Evolutionary conservation across 257 asterid genomes (phyloP).

Genomic region (Scutellaria galericulata): DNA sequence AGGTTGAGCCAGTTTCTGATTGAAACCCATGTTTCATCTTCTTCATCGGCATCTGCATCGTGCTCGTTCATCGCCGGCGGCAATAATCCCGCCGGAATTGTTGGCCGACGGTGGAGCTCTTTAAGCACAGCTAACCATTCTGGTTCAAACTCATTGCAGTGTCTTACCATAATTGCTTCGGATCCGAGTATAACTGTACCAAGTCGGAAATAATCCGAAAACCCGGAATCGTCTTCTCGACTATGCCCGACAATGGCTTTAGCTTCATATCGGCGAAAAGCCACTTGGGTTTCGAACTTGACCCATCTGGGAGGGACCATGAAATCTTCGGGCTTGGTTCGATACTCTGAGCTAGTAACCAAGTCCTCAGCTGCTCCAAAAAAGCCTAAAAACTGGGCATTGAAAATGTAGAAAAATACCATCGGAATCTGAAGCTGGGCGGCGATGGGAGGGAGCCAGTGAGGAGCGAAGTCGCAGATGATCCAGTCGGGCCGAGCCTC

Average conservation of each 20-base stretch:
- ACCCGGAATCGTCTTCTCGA: slow-evolving; percentile 34
- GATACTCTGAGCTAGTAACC: slow-evolving; percentile 35
- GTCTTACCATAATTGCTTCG: slow-evolving; percentile 35
- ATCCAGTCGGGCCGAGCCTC: slow-evolving; percentile 36
- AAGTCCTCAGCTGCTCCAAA: slow-evolving; percentile 5
- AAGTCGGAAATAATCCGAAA: slow-evolving; percentile 38
- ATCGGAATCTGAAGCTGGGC: slow-evolving; percentile 27
- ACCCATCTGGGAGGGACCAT: slow-evolving; percentile 48
- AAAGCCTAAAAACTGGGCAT: slow-evolving; percentile 27
- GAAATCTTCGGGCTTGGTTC: slow-evolving; percentile 40
- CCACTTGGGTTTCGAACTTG: slow-evolving; percentile 36
- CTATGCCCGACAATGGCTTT: slow-evolving; percentile 15
- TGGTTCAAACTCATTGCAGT: slow-evolving; percentile 47
- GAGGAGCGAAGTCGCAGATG: slow-evolving; percentile 30
- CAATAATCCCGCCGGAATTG: slow-evolving; percentile 47
- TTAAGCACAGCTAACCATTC: slow-evolving; percentile 40
- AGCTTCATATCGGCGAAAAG: slow-evolving; percentile 35
- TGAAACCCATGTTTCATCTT: slow-evolving; percentile 33
- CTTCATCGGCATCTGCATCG: neutral
- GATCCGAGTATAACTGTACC: slow-evolving; percentile 27
- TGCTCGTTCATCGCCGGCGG: slow-evolving; percentile 32
- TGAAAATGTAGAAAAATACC: slow-evolving; percentile 30
- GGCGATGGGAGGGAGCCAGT: slow-evolving; percentile 45
- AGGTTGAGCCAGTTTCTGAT: slow-evolving; percentile 44
- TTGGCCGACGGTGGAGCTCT: slow-evolving; percentile 36